phyloP scores from a whole-genome alignment of 768 basidiomycete species.

The Exidia glandulosa region DNA sequence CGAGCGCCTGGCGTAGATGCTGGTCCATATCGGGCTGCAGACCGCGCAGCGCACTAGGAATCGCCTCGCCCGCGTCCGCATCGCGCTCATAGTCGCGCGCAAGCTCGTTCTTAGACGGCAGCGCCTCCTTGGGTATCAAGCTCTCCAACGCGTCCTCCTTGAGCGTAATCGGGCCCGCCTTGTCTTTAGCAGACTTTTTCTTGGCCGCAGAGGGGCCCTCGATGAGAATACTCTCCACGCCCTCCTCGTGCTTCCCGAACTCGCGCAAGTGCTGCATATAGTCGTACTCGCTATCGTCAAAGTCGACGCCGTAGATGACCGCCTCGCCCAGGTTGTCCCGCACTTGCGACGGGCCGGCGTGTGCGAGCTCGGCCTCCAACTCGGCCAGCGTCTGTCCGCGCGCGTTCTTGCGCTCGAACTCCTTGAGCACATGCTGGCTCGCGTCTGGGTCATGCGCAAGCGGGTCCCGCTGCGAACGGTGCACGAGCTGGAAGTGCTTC shows the following conservation, averaged over 20 bases:
- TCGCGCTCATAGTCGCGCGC: constrained; percentile 55
- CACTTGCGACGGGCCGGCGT: constrained; percentile 3
- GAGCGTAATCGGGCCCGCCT: background rate
- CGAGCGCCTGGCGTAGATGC: constrained; percentile 81
- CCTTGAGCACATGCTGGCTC: constrained; percentile 78
- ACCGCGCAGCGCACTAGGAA: constrained; percentile 76
- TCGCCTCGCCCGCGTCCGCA: constrained; percentile 45
- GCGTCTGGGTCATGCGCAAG: constrained; percentile 90
- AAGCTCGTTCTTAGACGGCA: constrained; percentile 66
- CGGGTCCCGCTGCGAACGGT: constrained; percentile 91
- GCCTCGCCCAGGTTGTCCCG: constrained; percentile 75
- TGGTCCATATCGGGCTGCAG: constrained; percentile 96
- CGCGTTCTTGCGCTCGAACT: constrained; percentile 57
- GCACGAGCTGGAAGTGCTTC: constrained; percentile 93
- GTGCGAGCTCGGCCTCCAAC: constrained; percentile 1
- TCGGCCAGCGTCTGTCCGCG: constrained; percentile 18
- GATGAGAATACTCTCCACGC: constrained; percentile 69
- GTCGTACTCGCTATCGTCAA: constrained; percentile 92
- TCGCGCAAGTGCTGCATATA: constrained; percentile 94
- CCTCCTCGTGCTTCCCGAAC: constrained; percentile 67
- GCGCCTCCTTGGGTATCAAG: constrained; percentile 47
- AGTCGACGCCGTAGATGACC: constrained; percentile 79
- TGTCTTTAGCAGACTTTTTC: constrained; percentile 19
- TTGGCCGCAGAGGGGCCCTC: constrained; percentile 50
- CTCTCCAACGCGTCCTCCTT: background rate